Evolutionary conservation across 2,329 filamentous ascomycete genomes (phyloP).

Genomic region (Colletotrichum ledebouriae): DNA sequence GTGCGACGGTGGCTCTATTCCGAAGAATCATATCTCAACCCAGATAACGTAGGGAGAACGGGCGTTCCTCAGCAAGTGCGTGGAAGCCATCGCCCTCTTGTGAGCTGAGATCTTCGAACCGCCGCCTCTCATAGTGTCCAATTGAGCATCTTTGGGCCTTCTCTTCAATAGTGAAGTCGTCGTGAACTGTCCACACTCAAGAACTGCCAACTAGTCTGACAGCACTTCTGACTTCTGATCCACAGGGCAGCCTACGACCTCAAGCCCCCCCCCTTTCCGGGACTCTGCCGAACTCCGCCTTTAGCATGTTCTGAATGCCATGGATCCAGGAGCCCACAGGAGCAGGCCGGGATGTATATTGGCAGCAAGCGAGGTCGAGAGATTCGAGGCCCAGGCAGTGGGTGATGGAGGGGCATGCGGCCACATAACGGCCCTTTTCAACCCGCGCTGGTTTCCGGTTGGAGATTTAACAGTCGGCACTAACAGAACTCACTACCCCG

Average conservation of each 20-base stretch:
- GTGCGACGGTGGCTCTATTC: no score
- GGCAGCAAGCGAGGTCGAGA: neutral
- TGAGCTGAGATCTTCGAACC: neutral
- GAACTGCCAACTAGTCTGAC: neutral
- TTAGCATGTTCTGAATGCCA: neutral
- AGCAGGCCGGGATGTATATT: no score
- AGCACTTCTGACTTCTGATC: conserved; percentile 22
- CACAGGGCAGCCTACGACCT: conserved; percentile 20
- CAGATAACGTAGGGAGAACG: neutral
- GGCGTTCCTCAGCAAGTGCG: conserved; percentile 18
- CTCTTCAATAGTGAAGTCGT: conserved; percentile 3
- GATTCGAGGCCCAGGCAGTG: neutral
- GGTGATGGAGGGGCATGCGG: conserved; percentile 3
- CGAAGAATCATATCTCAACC: neutral
- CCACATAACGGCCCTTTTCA: conserved; percentile 24
- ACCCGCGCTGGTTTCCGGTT: conserved; percentile 36
- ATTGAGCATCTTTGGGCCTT: conserved; percentile 22
- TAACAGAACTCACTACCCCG: conserved; percentile 30
- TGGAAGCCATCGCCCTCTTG: neutral
- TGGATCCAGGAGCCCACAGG: neutral
- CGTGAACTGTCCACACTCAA: neutral
- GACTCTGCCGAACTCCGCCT: conserved; percentile 39
- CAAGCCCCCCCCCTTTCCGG: neutral
- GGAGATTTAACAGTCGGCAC: conserved; percentile 33
- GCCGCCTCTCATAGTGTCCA: no score